Conservation (phyloP, 2,329 filamentous ascomycete species). For the Purpureocillium lavendulum region DNA sequence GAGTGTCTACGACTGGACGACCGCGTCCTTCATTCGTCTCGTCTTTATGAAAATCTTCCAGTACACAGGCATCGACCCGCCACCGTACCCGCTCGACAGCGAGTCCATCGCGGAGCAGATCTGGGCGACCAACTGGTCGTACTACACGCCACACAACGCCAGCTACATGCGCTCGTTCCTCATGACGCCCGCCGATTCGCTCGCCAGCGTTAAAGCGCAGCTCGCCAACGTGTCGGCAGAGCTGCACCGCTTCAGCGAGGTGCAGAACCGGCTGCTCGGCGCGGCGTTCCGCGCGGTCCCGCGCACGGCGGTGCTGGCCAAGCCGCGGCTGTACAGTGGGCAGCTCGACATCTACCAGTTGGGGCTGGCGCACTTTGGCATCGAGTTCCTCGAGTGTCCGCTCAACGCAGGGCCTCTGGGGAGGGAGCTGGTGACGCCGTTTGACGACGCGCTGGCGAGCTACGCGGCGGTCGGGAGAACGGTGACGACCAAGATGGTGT, state of each 20-base stretch:
- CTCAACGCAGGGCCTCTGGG: conserved; percentile 3
- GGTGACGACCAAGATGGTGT: conserved; percentile 6
- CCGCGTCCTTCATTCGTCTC: conserved; percentile 5
- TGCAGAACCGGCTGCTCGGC: conserved; percentile 4
- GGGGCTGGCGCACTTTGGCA: conserved; percentile 2
- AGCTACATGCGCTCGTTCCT: conserved; percentile 5
- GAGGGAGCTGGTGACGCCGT: background rate
- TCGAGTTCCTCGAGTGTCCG: conserved; percentile 5
- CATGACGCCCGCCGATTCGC: conserved; percentile 4
- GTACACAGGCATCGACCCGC: conserved; percentile 2
- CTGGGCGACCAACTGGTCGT: conserved; percentile 6
- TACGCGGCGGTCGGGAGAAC: conserved; percentile 3
- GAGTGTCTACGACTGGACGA: conserved; percentile 7
- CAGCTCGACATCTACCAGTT: conserved; percentile 6
- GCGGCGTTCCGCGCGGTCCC: conserved; percentile 4
- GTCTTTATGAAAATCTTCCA: conserved; percentile 6
- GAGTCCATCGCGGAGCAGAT: conserved; percentile 3
- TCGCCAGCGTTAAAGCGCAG: conserved; percentile 2
- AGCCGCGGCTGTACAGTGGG: conserved; percentile 6
- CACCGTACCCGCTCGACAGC: conserved; percentile 2
- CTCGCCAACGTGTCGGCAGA: conserved; percentile 1
- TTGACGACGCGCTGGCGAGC: conserved; percentile 1
- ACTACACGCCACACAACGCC: conserved; percentile 2
- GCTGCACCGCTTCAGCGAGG: conserved; percentile 3
- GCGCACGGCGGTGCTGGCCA: conserved; percentile 1